These are phyloP conservation scores for Botryotinia globosa DNA, from an alignment of 2,329 filamentous ascomycete species.

Conservation along the genomic window DNA sequence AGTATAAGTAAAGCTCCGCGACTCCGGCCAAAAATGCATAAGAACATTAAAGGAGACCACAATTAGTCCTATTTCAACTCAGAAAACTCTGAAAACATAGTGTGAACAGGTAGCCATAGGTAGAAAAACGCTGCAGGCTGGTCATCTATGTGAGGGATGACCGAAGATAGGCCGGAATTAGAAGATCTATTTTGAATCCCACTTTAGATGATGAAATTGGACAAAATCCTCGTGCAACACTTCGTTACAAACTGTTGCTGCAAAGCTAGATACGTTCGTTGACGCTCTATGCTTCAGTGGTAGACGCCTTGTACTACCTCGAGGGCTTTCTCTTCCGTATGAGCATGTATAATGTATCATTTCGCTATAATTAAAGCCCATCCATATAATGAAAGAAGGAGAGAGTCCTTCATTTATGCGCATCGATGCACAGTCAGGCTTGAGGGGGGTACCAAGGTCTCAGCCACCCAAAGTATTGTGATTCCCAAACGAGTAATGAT, in stretches of 20 bases:
- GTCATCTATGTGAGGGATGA: not conserved
- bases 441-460: not conserved
- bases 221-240: not conserved
- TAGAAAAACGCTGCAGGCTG: too few relatives aligned
- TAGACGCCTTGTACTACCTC: not conserved
- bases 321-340: not conserved
- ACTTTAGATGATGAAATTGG: not conserved
- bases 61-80: not conserved
- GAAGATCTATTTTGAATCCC: not conserved
- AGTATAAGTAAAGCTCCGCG: not conserved
- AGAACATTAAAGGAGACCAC: not conserved
- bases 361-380: not conserved
- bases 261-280: not conserved
- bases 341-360: not conserved
- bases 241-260: not conserved
- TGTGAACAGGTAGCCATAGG: not conserved
- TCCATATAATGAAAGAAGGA: not conserved
- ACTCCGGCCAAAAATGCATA: not conserved
- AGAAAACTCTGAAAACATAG: not conserved
- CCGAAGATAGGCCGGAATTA: too few relatives aligned
- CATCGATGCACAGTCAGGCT: not conserved
- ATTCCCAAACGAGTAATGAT: slow-evolving; percentile 18
- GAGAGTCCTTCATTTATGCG: not conserved
- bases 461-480: not conserved
- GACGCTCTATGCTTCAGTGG: not conserved